Evolutionary conservation across 164 flowering plant species (phyloP).

Genomic region (Dillenia suffruticosa): DNA sequence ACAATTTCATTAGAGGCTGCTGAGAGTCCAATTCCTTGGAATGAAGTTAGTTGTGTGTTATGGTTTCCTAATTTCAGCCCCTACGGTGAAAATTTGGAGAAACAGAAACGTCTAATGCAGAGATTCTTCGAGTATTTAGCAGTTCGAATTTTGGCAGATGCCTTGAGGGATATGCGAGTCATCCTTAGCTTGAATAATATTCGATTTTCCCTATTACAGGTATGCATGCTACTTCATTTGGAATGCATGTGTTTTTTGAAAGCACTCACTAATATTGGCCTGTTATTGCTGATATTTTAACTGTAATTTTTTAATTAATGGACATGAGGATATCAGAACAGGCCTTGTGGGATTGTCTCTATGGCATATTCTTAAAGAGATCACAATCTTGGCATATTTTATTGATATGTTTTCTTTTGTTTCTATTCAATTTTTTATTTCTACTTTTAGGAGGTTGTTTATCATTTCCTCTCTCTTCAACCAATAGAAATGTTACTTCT

Average conservation of each 20-base stretch:
- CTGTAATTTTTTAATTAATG: neutral
- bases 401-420: too few relatives aligned
- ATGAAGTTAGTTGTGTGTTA: constrained; percentile 49
- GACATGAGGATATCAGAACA: too few relatives aligned
- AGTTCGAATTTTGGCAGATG: constrained; percentile 61
- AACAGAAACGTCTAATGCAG: constrained; percentile 34
- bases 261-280: neutral
- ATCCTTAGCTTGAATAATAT: constrained; percentile 79
- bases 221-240: constrained; percentile 14
- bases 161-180: constrained; percentile 48
- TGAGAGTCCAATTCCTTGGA: constrained; percentile 52
- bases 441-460: too few relatives aligned
- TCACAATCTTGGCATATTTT: too few relatives aligned
- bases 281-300: neutral
- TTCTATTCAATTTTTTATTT: too few relatives aligned
- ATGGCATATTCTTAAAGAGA: too few relatives aligned
- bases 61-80: constrained; percentile 65
- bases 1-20: constrained; percentile 35
- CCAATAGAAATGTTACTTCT: too few relatives aligned
- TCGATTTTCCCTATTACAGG: constrained; percentile 81
- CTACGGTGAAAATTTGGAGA: constrained; percentile 32
- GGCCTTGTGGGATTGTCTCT: too few relatives aligned
- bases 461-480: too few relatives aligned
- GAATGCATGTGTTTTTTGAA: neutral
- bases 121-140: constrained; percentile 70